These are phyloP conservation scores for Dactylella cylindrospora DNA, from an alignment of 2,329 filamentous ascomycete genomes.

Conservation along the genomic window DNA sequence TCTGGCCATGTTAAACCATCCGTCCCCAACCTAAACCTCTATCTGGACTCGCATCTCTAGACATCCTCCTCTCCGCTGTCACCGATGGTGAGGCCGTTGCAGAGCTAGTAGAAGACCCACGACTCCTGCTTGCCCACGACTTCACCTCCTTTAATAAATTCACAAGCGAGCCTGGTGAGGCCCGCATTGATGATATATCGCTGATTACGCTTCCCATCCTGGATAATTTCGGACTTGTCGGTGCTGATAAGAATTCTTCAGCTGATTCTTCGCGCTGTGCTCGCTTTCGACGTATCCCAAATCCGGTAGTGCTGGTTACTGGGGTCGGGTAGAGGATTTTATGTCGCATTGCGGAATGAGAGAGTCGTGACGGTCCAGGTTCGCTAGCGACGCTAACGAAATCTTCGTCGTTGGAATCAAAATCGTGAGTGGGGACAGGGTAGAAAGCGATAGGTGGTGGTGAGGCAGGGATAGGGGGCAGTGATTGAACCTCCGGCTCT, in stretches of 20 bases:
- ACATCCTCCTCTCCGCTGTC: conserved; percentile 13
- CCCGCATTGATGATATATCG: conserved; percentile 22
- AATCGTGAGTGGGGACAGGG: conserved; percentile 13
- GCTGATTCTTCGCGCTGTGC: neutral
- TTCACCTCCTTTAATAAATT: conserved; percentile 22
- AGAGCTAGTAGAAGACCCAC: conserved; percentile 28
- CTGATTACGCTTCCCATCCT: conserved; percentile 26
- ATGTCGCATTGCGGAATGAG: conserved; percentile 21
- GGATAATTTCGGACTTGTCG: conserved; percentile 31
- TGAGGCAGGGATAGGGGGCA: conserved; percentile 21
- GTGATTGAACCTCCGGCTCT: neutral
- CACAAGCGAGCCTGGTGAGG: conserved; percentile 29
- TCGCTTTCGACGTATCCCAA: conserved; percentile 6
- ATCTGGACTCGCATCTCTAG: conserved; percentile 20
- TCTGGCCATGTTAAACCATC: too few relatives aligned
- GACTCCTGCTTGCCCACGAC: conserved; percentile 19
- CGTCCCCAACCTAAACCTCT: too few relatives aligned
- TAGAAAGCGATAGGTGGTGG: conserved; percentile 7
- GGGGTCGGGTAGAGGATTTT: conserved; percentile 36
- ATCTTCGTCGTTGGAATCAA: conserved; percentile 15
- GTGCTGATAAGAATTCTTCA: conserved; percentile 34
- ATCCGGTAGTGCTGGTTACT: conserved; percentile 17
- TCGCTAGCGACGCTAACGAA: conserved; percentile 31
- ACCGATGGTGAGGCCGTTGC: neutral
- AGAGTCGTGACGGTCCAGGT: conserved; percentile 20